Evolutionary conservation across 2,329 filamentous ascomycete genomes (phyloP).

Genomic region (Aspergillus eucalypticola): DNA sequence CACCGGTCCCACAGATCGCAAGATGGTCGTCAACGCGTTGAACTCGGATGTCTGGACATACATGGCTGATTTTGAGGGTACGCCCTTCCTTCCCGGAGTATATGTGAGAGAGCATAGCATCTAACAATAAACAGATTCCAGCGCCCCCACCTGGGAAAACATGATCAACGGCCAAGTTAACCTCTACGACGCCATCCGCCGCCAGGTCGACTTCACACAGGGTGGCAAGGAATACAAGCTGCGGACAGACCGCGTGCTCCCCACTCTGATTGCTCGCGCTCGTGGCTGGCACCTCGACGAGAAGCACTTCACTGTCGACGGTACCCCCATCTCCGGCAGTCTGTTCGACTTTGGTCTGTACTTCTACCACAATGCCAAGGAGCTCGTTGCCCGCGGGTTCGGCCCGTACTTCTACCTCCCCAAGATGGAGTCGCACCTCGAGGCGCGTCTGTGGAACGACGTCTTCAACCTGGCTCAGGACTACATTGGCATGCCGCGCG

Average conservation of each 20-base stretch:
- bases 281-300: constrained; percentile 98
- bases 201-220: constrained; percentile 94
- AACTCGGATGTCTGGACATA: constrained; percentile 98
- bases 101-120: neutral
- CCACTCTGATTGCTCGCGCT: constrained; percentile 90
- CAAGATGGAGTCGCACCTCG: constrained; percentile 97
- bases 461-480: constrained; percentile 96
- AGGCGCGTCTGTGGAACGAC: constrained; percentile 97
- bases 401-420: constrained; percentile 98
- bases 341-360: constrained; percentile 98
- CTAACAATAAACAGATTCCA: constrained; percentile 67
- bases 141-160: constrained; percentile 96
- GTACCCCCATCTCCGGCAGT: constrained; percentile 86
- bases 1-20: constrained; percentile 93
- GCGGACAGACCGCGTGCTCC: constrained; percentile 80
- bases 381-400: constrained; percentile 77
- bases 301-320: constrained; percentile 95
- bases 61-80: constrained; percentile 98
- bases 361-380: constrained; percentile 97
- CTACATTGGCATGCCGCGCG: constrained; percentile 82
- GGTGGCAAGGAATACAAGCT: constrained; percentile 97
- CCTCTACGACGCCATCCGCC: constrained; percentile 91
- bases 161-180: constrained; percentile 99
- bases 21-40: constrained; percentile 98
- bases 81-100: constrained; percentile 27